Conservation (phyloP, 169 alveolate genomes). For the Cardiosporidium cionae region DNA sequence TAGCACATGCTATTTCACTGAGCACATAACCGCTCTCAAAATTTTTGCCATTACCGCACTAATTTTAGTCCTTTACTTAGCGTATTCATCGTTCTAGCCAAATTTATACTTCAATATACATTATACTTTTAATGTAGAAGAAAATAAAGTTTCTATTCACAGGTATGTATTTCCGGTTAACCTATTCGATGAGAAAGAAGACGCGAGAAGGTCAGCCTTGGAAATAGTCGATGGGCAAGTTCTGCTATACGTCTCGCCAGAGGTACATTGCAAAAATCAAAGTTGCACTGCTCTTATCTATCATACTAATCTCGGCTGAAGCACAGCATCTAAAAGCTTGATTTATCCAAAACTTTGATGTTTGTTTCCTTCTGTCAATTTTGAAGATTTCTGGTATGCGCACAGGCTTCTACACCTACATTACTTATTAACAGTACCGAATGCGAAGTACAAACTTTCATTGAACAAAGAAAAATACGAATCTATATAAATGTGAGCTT, state of each 20-base stretch:
- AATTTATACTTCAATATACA: not conserved
- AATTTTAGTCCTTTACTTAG: not conserved
- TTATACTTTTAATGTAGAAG: not conserved
- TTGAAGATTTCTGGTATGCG: too few relatives aligned
- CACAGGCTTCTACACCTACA: slow-evolving; percentile 19
- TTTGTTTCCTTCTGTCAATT: too few relatives aligned
- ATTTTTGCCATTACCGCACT: not conserved
- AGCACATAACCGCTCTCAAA: not conserved
- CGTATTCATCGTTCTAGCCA: not conserved
- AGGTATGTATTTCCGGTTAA: slow-evolving; percentile 38
- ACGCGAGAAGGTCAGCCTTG: not conserved
- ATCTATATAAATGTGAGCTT: slow-evolving; percentile 17
- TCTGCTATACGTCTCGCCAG: not conserved
- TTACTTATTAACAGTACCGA: slow-evolving; percentile 2
- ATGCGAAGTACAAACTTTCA: slow-evolving; percentile 24
- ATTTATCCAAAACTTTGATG: too few relatives aligned
- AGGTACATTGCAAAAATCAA: not conserved
- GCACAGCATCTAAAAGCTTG: too few relatives aligned
- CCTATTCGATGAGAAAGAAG: slow-evolving; percentile 23
- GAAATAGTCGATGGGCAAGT: not conserved
- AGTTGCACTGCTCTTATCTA: not conserved
- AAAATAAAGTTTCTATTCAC: not conserved
- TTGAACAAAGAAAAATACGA: slow-evolving; percentile 21
- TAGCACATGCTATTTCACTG: not conserved
- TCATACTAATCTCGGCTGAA: not conserved